Percentiles rank a stretch among this genome's conserved stretches.
phyloP scores from a whole-genome alignment of 306 rosid genomes.

The Citrullus colocynthis region DNA sequence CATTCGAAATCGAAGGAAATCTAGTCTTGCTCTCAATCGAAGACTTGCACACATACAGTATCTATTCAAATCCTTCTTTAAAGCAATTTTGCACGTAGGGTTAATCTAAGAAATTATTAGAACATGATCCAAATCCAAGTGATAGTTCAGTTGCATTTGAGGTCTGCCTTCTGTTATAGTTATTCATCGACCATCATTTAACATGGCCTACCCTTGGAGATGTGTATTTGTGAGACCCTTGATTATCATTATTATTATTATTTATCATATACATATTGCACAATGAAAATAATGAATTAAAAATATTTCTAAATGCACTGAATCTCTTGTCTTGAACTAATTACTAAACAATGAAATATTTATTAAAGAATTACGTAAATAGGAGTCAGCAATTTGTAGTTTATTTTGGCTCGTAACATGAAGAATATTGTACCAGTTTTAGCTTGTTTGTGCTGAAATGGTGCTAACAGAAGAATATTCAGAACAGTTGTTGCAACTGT shows the following conservation, averaged over 20 bases:
- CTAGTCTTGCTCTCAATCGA: neutral
- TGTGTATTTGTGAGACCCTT: neutral
- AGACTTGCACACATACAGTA: neutral
- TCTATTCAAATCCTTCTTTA: neutral
- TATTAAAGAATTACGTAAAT: neutral
- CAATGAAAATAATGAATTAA: neutral
- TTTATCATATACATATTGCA: neutral
- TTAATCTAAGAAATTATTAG: neutral
- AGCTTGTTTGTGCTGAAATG: neutral
- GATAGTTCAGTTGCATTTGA: neutral
- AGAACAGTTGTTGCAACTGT: neutral
- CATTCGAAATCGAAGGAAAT: neutral
- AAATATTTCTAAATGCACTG: neutral
- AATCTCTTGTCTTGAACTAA: neutral
- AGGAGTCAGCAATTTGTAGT: neutral
- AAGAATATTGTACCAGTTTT: neutral
- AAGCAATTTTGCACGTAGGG: neutral
- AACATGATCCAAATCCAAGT: neutral
- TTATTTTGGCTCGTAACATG: neutral
- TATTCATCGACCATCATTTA: neutral
- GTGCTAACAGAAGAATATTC: neutral
- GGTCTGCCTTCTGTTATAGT: neutral
- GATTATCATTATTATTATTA: neutral
- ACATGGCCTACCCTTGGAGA: neutral
- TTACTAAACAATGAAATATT: neutral